These are phyloP conservation scores for Phialophora chinensis DNA, from an alignment of 2,329 filamentous ascomycete genomes.

Conservation along the genomic window DNA sequence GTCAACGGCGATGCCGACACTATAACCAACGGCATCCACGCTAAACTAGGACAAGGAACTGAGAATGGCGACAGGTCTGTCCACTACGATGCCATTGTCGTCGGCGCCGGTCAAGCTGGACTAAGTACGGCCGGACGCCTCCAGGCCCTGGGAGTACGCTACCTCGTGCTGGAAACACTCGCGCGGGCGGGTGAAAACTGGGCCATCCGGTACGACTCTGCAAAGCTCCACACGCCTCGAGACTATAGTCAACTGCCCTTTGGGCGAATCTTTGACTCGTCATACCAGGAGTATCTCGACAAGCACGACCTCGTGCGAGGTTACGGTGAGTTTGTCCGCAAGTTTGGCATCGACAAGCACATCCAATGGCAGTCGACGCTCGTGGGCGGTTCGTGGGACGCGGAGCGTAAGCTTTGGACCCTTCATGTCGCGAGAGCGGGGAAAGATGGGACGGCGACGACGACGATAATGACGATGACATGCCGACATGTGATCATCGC, in stretches of 20 bases:
- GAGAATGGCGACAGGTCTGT: too few relatives aligned
- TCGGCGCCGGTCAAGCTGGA: constrained; percentile 54
- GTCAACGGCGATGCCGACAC: not conserved
- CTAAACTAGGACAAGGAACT: too few relatives aligned
- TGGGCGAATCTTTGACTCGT: constrained; percentile 38
- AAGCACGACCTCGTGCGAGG: constrained; percentile 38
- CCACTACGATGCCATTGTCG: constrained; percentile 43
- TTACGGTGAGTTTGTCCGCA: constrained; percentile 35
- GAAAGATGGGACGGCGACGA: not conserved
- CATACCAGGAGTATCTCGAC: constrained; percentile 38
- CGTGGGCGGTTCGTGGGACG: constrained; percentile 49
- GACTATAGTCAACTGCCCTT: constrained; percentile 40
- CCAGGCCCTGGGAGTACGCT: constrained; percentile 50
- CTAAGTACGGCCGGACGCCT: constrained; percentile 53
- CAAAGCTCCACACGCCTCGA: constrained; percentile 42
- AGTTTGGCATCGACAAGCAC: constrained; percentile 38
- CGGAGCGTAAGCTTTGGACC: constrained; percentile 48
- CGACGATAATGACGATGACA: too few relatives aligned
- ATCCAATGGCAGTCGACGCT: constrained; percentile 52
- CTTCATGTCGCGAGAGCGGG: constrained; percentile 43
- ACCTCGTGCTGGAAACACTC: constrained; percentile 54
- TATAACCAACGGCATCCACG: not conserved
- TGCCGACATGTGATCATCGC: constrained; percentile 21
- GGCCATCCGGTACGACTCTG: constrained; percentile 54
- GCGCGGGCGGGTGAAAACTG: constrained; percentile 54